Base-by-base conservation (phyloP, 768 basidiomycete species). In the Mycena indigotica region DNA sequence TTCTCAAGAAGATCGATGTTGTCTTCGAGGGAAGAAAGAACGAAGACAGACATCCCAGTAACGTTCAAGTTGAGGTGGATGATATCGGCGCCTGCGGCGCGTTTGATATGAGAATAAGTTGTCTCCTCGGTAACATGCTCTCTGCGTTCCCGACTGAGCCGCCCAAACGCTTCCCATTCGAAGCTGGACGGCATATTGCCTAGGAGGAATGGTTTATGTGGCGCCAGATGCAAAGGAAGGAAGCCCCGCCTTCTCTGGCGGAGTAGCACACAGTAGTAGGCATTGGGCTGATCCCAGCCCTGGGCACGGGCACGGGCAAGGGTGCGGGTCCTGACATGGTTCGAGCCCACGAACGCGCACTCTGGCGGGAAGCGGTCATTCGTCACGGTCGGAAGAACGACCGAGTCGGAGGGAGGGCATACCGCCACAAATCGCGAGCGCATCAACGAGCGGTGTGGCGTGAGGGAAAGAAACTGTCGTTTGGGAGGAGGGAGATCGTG, bases 1-100 rank as follows among this genome's bases (percentile, higher is more conserved):
- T 72, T 77, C 52, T 77, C 75, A 25, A 80, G 70, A 2, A 80
- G 69, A 5, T 79, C 77, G 15, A 60, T 65, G 1, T 71, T 72
- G 2, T 72, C 70, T 26, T 76, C 64, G 13, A 67, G 41, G 2
- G 73, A 70, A 50, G 75, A 77, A 48, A 80, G 50, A 4, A 70
- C 59, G 41, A 70, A 57, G 12, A 69, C 52, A 1, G 66, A 62
- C 21, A 30, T 54, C 26, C 69, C 69, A 4, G 62, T 65, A 13
- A 65, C 53, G n/a, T n/a, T n/a, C n/a, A n/a, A n/a, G 30, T 66
- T 50, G 28, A 69, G 39, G 52, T 70, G 65, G 19, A 71, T 48
- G 45, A 71, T 63, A 45, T 68, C 67, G 10, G 70, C 66, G 29
- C 66, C 69, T 69, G 28, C 16, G 24, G 30, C 25, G 3, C 10